phyloP scores from a whole-genome alignment of 2,329 filamentous ascomycete species.

The Didymella pomorum region DNA sequence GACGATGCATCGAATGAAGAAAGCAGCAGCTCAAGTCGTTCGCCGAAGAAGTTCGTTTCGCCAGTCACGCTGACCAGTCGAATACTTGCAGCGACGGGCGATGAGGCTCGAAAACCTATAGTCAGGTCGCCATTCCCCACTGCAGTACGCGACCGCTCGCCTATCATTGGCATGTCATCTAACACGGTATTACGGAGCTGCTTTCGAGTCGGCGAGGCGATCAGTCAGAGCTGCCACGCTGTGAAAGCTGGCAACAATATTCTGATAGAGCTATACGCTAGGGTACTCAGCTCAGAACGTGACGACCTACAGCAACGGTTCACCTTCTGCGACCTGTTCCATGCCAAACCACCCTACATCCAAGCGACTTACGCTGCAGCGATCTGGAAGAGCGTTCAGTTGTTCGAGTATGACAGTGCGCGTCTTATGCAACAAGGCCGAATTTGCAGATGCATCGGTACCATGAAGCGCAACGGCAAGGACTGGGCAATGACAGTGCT shows the following conservation, averaged over 20 bases:
- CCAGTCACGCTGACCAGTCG: constrained; percentile 35
- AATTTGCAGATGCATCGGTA: constrained; percentile 60
- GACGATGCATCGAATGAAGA: not conserved
- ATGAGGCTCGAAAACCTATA: constrained; percentile 52
- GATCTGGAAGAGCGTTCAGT: constrained; percentile 56
- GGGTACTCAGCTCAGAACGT: constrained; percentile 65
- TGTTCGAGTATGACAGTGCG: constrained; percentile 58
- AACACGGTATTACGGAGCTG: constrained; percentile 63
- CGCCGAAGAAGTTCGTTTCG: constrained; percentile 30
- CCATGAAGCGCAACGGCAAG: constrained; percentile 55
- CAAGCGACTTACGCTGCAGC: constrained; percentile 53
- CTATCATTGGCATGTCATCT: constrained; percentile 62
- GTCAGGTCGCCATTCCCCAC: constrained; percentile 61
- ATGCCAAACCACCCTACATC: constrained; percentile 64
- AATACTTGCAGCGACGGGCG: constrained; percentile 21
- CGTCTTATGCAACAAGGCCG: constrained; percentile 53
- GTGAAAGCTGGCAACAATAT: constrained; percentile 58
- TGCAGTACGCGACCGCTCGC: constrained; percentile 60
- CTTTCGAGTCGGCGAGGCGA: constrained; percentile 69
- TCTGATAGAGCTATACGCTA: constrained; percentile 69
- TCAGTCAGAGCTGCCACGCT: constrained; percentile 58
- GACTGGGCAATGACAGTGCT: constrained; percentile 57
- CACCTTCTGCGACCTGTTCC: constrained; percentile 69
- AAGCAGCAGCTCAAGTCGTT: not conserved
- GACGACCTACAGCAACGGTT: constrained; percentile 67